These are phyloP conservation scores for Rhizopogon vulgaris DNA, from an alignment of 768 basidiomycete species.

Conservation along the genomic window DNA sequence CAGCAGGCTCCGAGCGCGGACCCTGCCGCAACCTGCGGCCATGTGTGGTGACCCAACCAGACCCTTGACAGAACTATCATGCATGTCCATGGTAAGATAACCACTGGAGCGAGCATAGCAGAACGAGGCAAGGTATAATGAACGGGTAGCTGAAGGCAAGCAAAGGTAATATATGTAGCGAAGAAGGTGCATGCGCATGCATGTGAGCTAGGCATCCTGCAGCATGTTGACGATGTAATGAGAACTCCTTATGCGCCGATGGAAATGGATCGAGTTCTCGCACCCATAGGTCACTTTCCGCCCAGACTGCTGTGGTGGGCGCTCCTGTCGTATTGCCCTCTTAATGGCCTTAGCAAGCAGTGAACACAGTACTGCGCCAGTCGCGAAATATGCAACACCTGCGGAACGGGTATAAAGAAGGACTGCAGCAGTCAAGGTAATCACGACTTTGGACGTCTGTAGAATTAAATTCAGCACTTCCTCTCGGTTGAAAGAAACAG, in stretches of 20 bases:
- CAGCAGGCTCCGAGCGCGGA: conserved; percentile 47
- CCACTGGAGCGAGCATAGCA: conserved; percentile 30
- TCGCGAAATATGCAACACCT: conserved; percentile 53
- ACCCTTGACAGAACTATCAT: conserved; percentile 59
- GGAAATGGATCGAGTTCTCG: conserved; percentile 11
- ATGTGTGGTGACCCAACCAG: conserved; percentile 74
- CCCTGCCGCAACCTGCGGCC: conserved; percentile 61
- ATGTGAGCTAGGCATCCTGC: conserved; percentile 82
- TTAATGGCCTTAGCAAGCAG: conserved; percentile 60
- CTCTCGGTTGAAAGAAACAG: not conserved
- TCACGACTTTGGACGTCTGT: conserved; percentile 59
- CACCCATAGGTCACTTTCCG: conserved; percentile 66
- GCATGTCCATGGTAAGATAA: conserved; percentile 50
- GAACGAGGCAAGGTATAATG: conserved; percentile 46
- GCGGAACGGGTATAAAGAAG: conserved; percentile 59
- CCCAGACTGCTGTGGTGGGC: conserved; percentile 39
- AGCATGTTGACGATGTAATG: not conserved
- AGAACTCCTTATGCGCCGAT: not conserved
- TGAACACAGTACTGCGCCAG: conserved; percentile 51
- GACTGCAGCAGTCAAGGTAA: conserved; percentile 38
- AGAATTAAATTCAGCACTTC: not conserved
- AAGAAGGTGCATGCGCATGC: conserved; percentile 64
- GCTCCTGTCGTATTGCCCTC: conserved; percentile 52
- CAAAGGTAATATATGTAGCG: conserved; percentile 53
- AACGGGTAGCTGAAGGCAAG: conserved; percentile 50